Evolutionary conservation across 2,329 filamentous ascomycete genomes (phyloP), one percentile per base, ranked within the genome.

Genomic region (Botrytis sinoallii): DNA sequence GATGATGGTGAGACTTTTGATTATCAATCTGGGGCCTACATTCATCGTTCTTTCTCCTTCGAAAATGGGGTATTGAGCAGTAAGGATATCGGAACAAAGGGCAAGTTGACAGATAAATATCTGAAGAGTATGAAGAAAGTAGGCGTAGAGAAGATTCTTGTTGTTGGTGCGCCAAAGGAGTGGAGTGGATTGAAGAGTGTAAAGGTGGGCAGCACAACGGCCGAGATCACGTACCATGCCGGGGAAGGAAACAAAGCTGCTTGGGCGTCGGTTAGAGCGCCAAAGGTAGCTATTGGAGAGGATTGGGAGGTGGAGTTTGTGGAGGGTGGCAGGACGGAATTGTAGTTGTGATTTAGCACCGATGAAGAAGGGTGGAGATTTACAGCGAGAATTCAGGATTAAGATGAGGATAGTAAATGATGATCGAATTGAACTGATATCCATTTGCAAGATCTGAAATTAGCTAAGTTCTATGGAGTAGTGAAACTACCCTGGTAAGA

Each of bases 1-100:
- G 96, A 99, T 80, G 96, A 99, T 77, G 96, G 96, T 66, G 95
- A 98, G 83, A 93, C 92, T 0, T 99, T 95, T 78, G 94, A 97
- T 72, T 94, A 93, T 81, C 86, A 97, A 82, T 85, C 90, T 76
- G 95, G 95, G 18, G 94, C 94, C 75, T 97, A 92, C 83, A 95
- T 98, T 78, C 91, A 97, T 84, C 93, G 94, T 74, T 87, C 86
- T 75, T 98, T 99, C 84, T 85, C 84, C 38, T 92, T 95, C 75
- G 84, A 42, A 84, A 85, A 68, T 59, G 86, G 87, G 25, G 86
- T 85, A 0, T 85, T 98, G n/a, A 85, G 85, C 8, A 95, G 92
- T 1, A 87, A 87, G n/a, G 90, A 97, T 76, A 86, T 92, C 10
- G 85, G 86, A 2, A 85, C 85, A 46, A 82, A 81, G 69, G 88